Evolutionary conservation across 805 yeast genomes (phyloP).

Genomic region (Kuraishia piskuri): DNA sequence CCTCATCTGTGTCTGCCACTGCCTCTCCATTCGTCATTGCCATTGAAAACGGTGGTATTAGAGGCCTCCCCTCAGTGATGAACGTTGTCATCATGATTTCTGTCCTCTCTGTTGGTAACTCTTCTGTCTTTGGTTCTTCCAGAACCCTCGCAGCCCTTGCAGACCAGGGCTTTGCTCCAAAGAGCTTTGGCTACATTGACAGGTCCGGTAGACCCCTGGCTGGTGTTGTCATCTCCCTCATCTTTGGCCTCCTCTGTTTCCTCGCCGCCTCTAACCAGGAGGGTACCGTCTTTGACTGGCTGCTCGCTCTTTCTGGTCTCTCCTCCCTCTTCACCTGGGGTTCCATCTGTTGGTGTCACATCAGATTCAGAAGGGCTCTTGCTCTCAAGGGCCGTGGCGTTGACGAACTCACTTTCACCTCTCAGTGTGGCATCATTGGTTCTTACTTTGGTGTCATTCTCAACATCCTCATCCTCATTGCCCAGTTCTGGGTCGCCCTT

Average conservation of each 20-base stretch:
- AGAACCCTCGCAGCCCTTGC: slow-evolving; percentile 63
- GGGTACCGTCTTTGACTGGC: slow-evolving; percentile 60
- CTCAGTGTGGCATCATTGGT: slow-evolving; percentile 64
- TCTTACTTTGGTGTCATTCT: slow-evolving; percentile 53
- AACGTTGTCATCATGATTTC: slow-evolving; percentile 68
- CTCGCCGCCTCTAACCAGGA: slow-evolving; percentile 52
- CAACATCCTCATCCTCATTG: slow-evolving; percentile 52
- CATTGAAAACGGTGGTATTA: slow-evolving; percentile 50
- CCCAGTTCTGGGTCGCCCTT: slow-evolving; percentile 78
- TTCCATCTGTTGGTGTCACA: slow-evolving; percentile 57
- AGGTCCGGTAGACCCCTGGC: slow-evolving; percentile 70
- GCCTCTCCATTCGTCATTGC: slow-evolving; percentile 78
- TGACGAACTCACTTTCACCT: slow-evolving; percentile 56
- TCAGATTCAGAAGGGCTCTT: slow-evolving; percentile 65
- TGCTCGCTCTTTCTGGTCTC: slow-evolving; percentile 66
- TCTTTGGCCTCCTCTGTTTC: slow-evolving; percentile 51
- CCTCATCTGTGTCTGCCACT: slow-evolving; percentile 35
- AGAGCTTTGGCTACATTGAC: slow-evolving; percentile 58
- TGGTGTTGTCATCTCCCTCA: slow-evolving; percentile 48
- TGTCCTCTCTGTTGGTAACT: slow-evolving; percentile 70
- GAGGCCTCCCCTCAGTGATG: slow-evolving; percentile 61
- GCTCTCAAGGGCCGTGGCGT: slow-evolving; percentile 54
- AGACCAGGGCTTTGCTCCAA: slow-evolving; percentile 63
- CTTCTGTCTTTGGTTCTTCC: slow-evolving; percentile 64
- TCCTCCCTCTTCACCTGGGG: slow-evolving; percentile 77